These are phyloP conservation scores for Lathyrus oleraceus DNA, from an alignment of 306 rosid species.

Conservation along the genomic window DNA sequence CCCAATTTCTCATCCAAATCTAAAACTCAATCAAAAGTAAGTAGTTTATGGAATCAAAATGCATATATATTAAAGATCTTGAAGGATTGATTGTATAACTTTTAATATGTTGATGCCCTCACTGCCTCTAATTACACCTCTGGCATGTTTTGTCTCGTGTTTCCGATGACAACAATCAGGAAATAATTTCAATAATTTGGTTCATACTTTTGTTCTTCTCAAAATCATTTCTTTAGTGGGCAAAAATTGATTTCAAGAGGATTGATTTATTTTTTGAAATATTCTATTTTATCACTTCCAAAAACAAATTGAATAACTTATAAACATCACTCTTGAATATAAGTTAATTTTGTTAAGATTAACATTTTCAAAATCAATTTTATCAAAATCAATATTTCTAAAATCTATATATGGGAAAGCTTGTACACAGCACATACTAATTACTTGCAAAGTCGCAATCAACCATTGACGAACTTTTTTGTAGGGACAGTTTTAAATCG, in stretches of 20 bases:
- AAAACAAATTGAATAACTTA: neutral
- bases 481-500: neutral
- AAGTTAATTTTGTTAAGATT: neutral
- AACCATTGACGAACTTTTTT: slow-evolving; percentile 12
- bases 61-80: slow-evolving; percentile 9
- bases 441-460: neutral
- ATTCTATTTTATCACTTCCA: neutral
- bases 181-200: neutral
- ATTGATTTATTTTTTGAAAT: neutral
- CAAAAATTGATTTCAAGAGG: neutral
- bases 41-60: slow-evolving; percentile 15
- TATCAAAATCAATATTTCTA: neutral
- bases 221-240: neutral
- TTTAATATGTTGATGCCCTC: neutral
- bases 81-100: neutral
- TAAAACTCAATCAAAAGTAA: slow-evolving; percentile 18
- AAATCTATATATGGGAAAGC: neutral
- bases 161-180: neutral
- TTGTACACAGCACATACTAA: neutral
- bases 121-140: neutral
- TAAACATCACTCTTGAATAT: neutral
- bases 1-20: slow-evolving; percentile 49
- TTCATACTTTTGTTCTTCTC: neutral
- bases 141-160: neutral
- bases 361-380: neutral